Evolutionary conservation across 1,139 yeast genomes (phyloP), one percentile per base, ranked within the genome.

Genomic region (Pichia sp.): DNA sequence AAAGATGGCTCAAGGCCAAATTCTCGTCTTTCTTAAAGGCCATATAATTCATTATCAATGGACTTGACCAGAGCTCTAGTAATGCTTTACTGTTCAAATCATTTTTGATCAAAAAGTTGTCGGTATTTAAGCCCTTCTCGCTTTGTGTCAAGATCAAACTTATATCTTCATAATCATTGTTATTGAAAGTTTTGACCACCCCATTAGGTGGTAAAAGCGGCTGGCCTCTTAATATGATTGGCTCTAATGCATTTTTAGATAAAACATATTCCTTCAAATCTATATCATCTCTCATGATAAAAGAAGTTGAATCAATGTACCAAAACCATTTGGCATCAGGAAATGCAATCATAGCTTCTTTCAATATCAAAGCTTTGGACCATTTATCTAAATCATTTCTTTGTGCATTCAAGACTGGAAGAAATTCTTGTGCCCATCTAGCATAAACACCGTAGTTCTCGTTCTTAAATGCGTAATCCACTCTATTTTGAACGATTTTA

Each of bases 271-370:
- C 69, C 36, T 73, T 66, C 38, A 87, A 56, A 49, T 82, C 75
- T 36, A 79, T 68, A 43, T 75, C 73, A 48, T 75, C 66, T 47
- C 85, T 75, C 85, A 82, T 80, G 46, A 88, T 77, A 45, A 85
- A 62, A 0, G 86, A 76, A 55, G 81, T 81, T 57, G 86, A 81
- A 59, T 85, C 95, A 41, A 88, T 60, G 58, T 79, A 88, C 88
- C 95, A 84, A 56, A 86, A 81, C 72, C 86, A 83, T 58, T 84
- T 77, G 6, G 95, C 82, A 38, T 79, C 67, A 1, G 96, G 96
- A 66, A 86, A 85, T 0, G 95, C 90, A 62, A 77, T 77, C 81
- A 86, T 77, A 7, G 96, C 96, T 11, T 90, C 90, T 52, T 94
- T 72, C 59, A 84, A 59, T 37, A 78, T 63, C 48, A 73, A 71